Percentiles rank a stretch among this genome's conserved stretches.
These are phyloP conservation scores for Oropetium thomaeum DNA, from an alignment of 176 grass and related monocot species.

Conservation along the genomic window DNA sequence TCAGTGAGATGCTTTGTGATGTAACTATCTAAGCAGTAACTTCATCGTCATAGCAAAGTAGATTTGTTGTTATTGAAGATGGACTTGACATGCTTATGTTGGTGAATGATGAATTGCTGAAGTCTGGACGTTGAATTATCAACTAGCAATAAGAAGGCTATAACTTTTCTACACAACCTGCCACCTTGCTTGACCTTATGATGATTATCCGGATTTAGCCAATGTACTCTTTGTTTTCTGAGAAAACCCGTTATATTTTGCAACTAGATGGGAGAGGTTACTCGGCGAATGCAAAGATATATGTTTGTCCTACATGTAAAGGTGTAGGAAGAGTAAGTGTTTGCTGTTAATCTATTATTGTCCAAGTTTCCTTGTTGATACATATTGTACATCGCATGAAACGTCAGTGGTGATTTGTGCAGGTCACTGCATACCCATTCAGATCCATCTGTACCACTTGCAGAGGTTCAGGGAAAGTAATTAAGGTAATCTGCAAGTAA, in stretches of 20 bases:
- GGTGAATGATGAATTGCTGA: slow-evolving; percentile 22
- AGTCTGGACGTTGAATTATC: not conserved
- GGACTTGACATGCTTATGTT: not conserved
- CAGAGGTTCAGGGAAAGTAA: slow-evolving; percentile 81
- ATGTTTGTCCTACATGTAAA: slow-evolving; percentile 75
- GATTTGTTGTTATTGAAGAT: slow-evolving; percentile 2
- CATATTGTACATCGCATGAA: not conserved
- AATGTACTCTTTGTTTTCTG: slow-evolving; percentile 16
- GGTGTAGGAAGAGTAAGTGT: slow-evolving; percentile 73
- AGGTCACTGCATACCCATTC: slow-evolving; percentile 87
- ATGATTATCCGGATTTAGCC: slow-evolving; percentile 27
- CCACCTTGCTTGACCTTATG: slow-evolving; percentile 10
- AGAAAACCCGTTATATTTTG: slow-evolving; percentile 25
- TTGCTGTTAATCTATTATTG: slow-evolving; percentile 27
- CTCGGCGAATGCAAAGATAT: slow-evolving; percentile 66
- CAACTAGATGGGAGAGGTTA: slow-evolving; percentile 85
- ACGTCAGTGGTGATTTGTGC: slow-evolving; percentile 28
- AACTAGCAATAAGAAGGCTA: not conserved
- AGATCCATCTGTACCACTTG: slow-evolving; percentile 70
- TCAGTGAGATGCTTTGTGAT: not conserved
- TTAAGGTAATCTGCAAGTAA: slow-evolving; percentile 66
- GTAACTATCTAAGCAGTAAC: not conserved
- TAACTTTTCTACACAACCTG: slow-evolving; percentile 1
- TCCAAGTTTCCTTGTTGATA: slow-evolving; percentile 24
- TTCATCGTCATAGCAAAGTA: not conserved